These are phyloP conservation scores for Ocimum tenuiflorum DNA, from an alignment of 257 asterid genomes.

Conservation along the genomic window DNA sequence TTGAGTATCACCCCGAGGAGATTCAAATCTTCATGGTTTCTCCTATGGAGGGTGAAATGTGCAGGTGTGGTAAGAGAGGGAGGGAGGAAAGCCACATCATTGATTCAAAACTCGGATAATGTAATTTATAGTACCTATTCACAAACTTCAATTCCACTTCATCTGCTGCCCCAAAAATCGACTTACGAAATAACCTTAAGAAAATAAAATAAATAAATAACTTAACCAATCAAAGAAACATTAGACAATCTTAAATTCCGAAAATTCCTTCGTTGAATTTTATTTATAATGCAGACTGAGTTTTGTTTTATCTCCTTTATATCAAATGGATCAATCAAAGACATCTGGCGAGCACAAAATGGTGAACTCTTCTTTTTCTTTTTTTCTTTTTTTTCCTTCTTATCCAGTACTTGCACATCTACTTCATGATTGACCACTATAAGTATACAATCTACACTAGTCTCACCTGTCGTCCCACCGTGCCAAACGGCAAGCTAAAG, in stretches of 20 bases:
- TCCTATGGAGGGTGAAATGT: constrained; percentile 39
- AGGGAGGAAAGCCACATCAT: background rate
- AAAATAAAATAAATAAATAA: constrained; percentile 6
- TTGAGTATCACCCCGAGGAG: constrained; percentile 24
- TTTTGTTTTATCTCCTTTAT: background rate
- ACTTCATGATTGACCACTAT: constrained; percentile 10
- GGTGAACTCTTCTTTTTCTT: background rate
- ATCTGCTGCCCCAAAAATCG: constrained; percentile 92
- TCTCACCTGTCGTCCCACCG: constrained; percentile 98
- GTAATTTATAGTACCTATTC: constrained; percentile 53
- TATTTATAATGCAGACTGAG: background rate
- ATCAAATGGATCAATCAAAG: background rate
- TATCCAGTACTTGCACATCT: too few species aligned
- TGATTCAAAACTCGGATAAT: constrained; percentile 3
- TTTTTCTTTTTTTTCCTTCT: too few species aligned
- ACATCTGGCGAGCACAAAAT: too few species aligned
- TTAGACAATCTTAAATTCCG: background rate
- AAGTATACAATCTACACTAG: constrained; percentile 4
- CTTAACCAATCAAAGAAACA: constrained; percentile 9
- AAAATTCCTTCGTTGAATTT: background rate
- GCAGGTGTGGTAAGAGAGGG: background rate
- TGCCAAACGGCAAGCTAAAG: constrained; percentile 76
- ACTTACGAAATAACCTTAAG: constrained; percentile 80
- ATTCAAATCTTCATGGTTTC: constrained; percentile 73
- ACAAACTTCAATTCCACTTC: constrained; percentile 90